These are phyloP conservation scores for Cydonia oblonga DNA, from an alignment of 331 rosid genomes.

Conservation along the genomic window DNA sequence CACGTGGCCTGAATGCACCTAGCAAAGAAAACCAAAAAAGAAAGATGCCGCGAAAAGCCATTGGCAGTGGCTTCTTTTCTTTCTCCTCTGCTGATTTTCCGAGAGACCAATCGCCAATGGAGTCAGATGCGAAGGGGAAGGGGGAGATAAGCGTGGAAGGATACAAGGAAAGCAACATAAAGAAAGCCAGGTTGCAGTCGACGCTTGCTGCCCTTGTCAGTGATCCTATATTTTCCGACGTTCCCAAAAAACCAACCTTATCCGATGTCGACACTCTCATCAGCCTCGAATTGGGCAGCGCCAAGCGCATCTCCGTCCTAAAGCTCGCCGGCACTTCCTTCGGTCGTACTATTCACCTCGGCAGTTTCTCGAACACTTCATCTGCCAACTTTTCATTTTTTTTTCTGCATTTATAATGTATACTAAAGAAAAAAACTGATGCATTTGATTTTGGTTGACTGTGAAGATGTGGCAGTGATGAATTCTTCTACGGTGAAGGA, in stretches of 20 bases:
- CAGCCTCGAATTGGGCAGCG: constrained; percentile 74
- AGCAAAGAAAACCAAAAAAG: not conserved
- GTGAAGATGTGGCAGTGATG: constrained; percentile 10
- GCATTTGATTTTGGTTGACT: not conserved
- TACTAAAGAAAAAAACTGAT: not conserved
- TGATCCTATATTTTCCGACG: constrained; percentile 69
- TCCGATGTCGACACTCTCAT: constrained; percentile 72
- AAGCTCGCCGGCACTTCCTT: constrained; percentile 51
- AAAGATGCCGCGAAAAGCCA: not conserved
- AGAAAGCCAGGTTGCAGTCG: constrained; percentile 54
- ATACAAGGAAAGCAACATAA: constrained; percentile 36
- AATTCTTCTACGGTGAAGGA: constrained; percentile 63
- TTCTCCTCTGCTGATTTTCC: too few species aligned
- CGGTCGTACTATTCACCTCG: constrained; percentile 5
- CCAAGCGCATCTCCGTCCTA: constrained; percentile 64
- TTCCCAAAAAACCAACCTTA: constrained; percentile 54
- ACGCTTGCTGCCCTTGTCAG: constrained; percentile 41
- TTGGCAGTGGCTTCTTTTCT: not conserved
- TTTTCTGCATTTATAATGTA: not conserved
- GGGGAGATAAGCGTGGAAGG: constrained; percentile 21
- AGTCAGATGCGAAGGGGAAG: not conserved
- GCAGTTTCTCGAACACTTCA: not conserved
- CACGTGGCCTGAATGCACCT: too few species aligned
- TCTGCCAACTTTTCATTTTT: not conserved
- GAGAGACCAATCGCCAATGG: not conserved